Evolutionary conservation across 1,284 basidiomycete species (phyloP).

Genomic region (Leccinum fallax): DNA sequence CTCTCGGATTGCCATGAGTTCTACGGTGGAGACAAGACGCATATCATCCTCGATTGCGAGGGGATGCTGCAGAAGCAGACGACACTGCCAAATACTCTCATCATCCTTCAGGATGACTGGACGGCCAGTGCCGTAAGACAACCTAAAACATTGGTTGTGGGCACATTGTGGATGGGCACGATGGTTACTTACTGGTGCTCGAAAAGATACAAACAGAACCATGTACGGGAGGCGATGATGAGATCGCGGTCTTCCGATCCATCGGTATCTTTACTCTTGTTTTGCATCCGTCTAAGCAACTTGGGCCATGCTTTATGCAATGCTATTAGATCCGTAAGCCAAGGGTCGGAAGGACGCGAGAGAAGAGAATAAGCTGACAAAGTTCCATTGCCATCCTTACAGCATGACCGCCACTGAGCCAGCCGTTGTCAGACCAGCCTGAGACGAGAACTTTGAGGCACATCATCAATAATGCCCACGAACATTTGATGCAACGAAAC

Average conservation of each 20-base stretch:
- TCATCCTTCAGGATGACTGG: slow-evolving; percentile 91
- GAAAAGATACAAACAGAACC: slow-evolving; percentile 90
- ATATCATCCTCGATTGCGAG: slow-evolving; percentile 90
- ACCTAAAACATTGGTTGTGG: slow-evolving; percentile 42
- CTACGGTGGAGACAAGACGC: slow-evolving; percentile 91
- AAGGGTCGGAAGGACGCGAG: slow-evolving; percentile 7
- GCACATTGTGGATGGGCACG: neutral
- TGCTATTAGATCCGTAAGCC: slow-evolving; percentile 45
- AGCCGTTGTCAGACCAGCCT: slow-evolving; percentile 90
- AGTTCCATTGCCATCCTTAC: slow-evolving; percentile 93
- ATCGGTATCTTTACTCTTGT: slow-evolving; percentile 57
- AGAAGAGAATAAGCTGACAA: slow-evolving; percentile 47
- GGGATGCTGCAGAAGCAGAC: slow-evolving; percentile 83
- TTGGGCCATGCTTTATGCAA: slow-evolving; percentile 89
- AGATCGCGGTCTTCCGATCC: slow-evolving; percentile 73
- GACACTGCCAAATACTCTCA: slow-evolving; percentile 83
- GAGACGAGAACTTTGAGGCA: slow-evolving; percentile 70
- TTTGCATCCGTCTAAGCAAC: slow-evolving; percentile 75
- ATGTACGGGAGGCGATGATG: slow-evolving; percentile 79
- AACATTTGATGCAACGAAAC: neutral
- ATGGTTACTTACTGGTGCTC: slow-evolving; percentile 79
- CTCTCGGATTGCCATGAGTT: slow-evolving; percentile 82
- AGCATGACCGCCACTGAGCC: slow-evolving; percentile 89
- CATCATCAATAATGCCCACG: slow-evolving; percentile 10
- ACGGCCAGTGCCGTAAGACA: slow-evolving; percentile 91